Conservation (phyloP, 1,139 yeast genomes). For the Geotrichum macrosporum region DNA sequence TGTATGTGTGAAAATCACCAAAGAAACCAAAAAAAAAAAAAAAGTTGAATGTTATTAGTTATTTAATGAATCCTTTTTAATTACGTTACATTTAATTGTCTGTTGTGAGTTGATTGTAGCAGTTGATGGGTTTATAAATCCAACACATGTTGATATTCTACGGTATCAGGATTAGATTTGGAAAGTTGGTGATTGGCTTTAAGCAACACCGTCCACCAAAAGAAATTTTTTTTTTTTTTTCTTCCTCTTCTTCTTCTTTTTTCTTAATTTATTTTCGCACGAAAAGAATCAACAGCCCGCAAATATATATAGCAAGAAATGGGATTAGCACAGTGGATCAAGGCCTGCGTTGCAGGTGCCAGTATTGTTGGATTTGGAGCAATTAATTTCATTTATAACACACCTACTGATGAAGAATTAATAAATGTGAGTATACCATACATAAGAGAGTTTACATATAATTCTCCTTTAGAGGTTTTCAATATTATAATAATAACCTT, state of each 20-base stretch:
- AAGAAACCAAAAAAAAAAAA: conserved; percentile 1
- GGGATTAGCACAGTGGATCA: conserved; percentile 49
- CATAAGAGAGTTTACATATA: too few species aligned
- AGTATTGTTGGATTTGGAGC: conserved; percentile 66
- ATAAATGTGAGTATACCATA: conserved; percentile 48
- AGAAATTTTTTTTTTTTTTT: too few species aligned
- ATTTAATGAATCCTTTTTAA: background rate
- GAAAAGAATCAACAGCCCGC: too few species aligned
- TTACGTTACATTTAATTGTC: too few species aligned
- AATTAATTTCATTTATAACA: conserved; percentile 60
- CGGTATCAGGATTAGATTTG: background rate
- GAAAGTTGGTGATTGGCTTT: background rate
- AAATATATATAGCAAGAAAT: conserved; percentile 10
- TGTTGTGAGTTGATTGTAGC: too few species aligned
- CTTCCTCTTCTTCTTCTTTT: too few species aligned
- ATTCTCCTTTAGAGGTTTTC: too few species aligned
- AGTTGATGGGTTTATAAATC: too few species aligned
- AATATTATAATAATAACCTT: too few species aligned
- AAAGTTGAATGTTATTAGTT: background rate
- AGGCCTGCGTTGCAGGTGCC: conserved; percentile 54
- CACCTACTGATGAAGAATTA: conserved; percentile 80
- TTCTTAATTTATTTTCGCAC: too few species aligned
- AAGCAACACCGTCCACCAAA: background rate
- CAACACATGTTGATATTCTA: too few species aligned
- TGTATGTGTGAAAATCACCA: too few species aligned